phyloP scores from a whole-genome alignment of 805 yeast genomes.

The Lachancea sp. region DNA sequence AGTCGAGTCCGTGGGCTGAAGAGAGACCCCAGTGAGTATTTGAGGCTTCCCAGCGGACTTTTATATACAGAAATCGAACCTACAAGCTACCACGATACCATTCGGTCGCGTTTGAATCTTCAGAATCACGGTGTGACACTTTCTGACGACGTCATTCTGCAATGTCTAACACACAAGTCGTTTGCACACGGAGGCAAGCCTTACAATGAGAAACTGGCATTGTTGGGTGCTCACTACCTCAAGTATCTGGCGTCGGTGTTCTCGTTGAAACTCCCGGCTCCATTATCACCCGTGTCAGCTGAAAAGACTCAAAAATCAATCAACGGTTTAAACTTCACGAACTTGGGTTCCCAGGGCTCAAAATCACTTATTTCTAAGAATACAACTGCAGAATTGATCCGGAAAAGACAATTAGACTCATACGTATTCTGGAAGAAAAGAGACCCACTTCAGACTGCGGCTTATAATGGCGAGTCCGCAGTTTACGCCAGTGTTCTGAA shows the following conservation, averaged over 20 bases:
- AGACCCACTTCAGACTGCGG: constrained; percentile 41
- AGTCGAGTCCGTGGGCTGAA: constrained; percentile 64
- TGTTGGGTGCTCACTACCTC: constrained; percentile 61
- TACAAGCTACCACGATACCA: constrained; percentile 35
- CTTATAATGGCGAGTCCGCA: constrained; percentile 49
- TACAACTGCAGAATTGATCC: constrained; percentile 48
- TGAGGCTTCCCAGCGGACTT: constrained; percentile 43
- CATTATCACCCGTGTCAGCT: constrained; percentile 11
- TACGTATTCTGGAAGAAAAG: constrained; percentile 63
- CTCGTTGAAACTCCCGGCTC: constrained; percentile 24
- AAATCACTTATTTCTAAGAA: constrained; percentile 46
- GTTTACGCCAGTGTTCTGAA: constrained; percentile 48
- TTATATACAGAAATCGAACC: constrained; percentile 47
- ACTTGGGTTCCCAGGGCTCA: constrained; percentile 51
- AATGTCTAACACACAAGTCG: constrained; percentile 86
- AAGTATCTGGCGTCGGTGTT: constrained; percentile 36
- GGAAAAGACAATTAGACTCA: constrained; percentile 40
- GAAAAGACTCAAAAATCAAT: constrained; percentile 33
- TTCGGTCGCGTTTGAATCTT: constrained; percentile 21
- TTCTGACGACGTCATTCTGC: constrained; percentile 59
- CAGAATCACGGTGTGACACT: constrained; percentile 33
- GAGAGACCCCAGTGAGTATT: constrained; percentile 58
- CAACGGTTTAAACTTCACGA: constrained; percentile 48
- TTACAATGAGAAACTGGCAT: constrained; percentile 76
- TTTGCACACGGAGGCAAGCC: constrained; percentile 89